Evolutionary conservation across 768 basidiomycete genomes (phyloP), one percentile per base, ranked within the genome.

Genomic region (Lentinula sp.): DNA sequence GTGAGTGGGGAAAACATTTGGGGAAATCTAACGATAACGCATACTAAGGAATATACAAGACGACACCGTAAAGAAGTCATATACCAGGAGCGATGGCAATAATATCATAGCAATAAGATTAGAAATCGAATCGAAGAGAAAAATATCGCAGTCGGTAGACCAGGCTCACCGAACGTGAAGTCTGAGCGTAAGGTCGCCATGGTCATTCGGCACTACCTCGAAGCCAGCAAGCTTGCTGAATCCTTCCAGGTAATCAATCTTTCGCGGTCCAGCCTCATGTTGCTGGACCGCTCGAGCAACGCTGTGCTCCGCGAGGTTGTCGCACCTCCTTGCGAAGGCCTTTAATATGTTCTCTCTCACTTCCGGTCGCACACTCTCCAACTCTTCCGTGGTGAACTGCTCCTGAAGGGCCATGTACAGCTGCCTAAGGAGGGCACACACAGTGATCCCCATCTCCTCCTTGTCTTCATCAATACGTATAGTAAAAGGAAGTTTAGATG

Each of bases 91-190:
- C n/a, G 28, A 11, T 40, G 37, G 34, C 5, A n/a, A 54, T 54
- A 23, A 40, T 21, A 21, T 35, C 18, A 40, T 8, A 13, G 21
- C 4, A 5, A 35, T 28, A 16, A 43, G 39, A 32, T 9, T 10
- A 35, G 23, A 21, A 42, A 16, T 23, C 28, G 18, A 37, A 43
- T 13, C 15, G 9, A 34, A 32, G 18, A 28, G 18, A 53, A 35
- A 28, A 0, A n/a, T 28, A 39, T 18, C 10, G 39, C 39, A 43
- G 18, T n/a, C 10, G 18, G 21, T 48, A 6, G 46, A 37, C 23
- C 37, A 1, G 18, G 46, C 35, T 59, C 57, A 48, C n/a, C 48
- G 40, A 39, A 59, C 57, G 34, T 59, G 57, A 46, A 59, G 55
- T 39, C 55, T 40, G 13, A 57, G 35, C n/a, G 39, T 43, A 9